Percentiles rank a stretch among this genome's conserved stretches.
phyloP scores from a whole-genome alignment of 768 basidiomycete species.

The Agaricus blazei region DNA sequence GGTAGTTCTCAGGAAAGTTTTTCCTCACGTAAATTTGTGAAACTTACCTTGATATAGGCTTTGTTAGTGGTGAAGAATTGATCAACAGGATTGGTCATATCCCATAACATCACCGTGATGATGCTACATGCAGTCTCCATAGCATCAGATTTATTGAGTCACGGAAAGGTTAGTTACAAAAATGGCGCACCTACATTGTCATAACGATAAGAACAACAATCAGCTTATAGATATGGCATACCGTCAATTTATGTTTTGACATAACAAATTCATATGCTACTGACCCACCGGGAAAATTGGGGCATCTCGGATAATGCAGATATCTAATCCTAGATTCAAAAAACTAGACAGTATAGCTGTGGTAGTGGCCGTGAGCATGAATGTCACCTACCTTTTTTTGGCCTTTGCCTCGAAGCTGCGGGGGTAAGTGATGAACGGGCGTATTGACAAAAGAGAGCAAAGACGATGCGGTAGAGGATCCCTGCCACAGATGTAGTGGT shows the following conservation, averaged over 20 bases:
- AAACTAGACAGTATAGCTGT: not conserved
- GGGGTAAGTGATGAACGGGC: not conserved
- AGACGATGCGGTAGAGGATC: not conserved
- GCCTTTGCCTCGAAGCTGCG: not conserved
- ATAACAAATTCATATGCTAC: not conserved
- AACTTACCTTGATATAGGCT: not conserved
- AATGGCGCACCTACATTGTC: not conserved
- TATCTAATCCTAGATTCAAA: not conserved
- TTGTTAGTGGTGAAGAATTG: not conserved
- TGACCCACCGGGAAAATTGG: not conserved
- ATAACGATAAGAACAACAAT: not conserved
- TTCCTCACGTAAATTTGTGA: not conserved
- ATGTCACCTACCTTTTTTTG: not conserved
- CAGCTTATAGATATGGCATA: not conserved
- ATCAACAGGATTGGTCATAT: too few species aligned
- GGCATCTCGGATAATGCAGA: not conserved
- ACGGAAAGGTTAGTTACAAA: not conserved
- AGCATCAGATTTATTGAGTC: not conserved
- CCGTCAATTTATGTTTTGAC: not conserved
- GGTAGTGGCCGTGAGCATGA: not conserved
- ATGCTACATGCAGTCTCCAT: not conserved
- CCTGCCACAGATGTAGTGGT: not conserved
- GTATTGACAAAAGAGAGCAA: not conserved
- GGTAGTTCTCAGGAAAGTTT: not conserved
- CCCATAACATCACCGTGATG: not conserved